These are phyloP conservation scores for Candida rishiriensis DNA, from an alignment of 805 yeast genomes.

Conservation along the genomic window DNA sequence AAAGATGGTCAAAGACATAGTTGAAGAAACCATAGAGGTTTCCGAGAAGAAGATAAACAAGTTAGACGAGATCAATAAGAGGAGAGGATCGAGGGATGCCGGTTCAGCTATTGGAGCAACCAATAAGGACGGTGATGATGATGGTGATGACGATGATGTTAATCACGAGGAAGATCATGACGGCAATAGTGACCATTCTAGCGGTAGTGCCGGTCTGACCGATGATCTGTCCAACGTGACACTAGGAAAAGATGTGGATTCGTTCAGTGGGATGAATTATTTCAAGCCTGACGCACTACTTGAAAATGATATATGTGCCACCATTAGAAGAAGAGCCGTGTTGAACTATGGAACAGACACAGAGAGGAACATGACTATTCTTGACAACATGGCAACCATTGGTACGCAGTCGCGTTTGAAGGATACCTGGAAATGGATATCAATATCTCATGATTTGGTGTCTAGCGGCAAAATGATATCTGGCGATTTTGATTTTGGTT, in stretches of 20 bases:
- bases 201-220: slow-evolving; percentile 18
- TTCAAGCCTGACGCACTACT: slow-evolving; percentile 35
- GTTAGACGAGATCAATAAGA: slow-evolving; percentile 4
- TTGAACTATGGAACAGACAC: slow-evolving; percentile 72
- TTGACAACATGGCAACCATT: slow-evolving; percentile 47
- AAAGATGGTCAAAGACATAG: slow-evolving; percentile 33
- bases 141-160: slow-evolving; percentile 1
- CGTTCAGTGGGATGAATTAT: slow-evolving; percentile 6
- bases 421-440: slow-evolving; percentile 91
- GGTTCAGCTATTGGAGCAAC: not conserved
- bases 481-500: slow-evolving; percentile 73
- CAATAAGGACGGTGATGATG: not conserved
- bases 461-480: slow-evolving; percentile 63
- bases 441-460: slow-evolving; percentile 61
- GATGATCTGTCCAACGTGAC: slow-evolving; percentile 26
- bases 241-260: not conserved
- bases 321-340: slow-evolving; percentile 67
- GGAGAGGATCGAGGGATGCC: not conserved
- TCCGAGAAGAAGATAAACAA: slow-evolving; percentile 3
- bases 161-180: slow-evolving; percentile 7
- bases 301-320: slow-evolving; percentile 67
- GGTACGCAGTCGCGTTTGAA: slow-evolving; percentile 55
- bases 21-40: slow-evolving; percentile 12
- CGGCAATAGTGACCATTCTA: slow-evolving; percentile 28
- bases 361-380: slow-evolving; percentile 53